Base-by-base conservation (phyloP, 805 yeast genomes). In the Candida broadrunensis region DNA sequence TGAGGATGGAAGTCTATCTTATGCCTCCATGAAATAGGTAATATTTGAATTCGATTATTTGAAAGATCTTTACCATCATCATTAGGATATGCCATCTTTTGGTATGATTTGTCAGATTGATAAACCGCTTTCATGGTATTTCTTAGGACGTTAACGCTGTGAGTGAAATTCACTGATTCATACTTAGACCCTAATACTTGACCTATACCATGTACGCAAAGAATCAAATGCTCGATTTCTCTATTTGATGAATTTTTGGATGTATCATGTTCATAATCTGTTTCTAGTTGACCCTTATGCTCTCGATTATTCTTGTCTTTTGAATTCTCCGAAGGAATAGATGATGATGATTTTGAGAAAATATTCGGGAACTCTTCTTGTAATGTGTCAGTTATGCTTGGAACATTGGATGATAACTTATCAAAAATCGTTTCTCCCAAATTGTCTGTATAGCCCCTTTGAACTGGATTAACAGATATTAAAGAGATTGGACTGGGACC, bases 161-260 rank as follows among this genome's bases (percentile, higher is more conserved):
- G 96, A 7, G 88, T 81, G 65, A 91, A 93, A 60, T 88, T 88
- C 19, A 91, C 83, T 38, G 84, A 81, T 50, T 89, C 90, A 54
- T 84, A 81, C 52, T 78, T 78, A 35, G 80, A 71, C 1, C 96
- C 95, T 38, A 93, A 66, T 14, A 82, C 78, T 61, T 91, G 99
- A 2, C 98, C 99, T 45, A 91, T 87, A 0, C 99, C 99, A 65
- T 91, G 99, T 21, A 91, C 78, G 55, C 97, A 88, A n/a, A 91
- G 67, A 1, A 90, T 78, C 46, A 91, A 65, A 54, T 82, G 88
- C 26, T 81, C 79, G 21, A 80, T 60, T 24, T 70, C 63, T 37
- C 73, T 38, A 21, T 59, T 45, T 2, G 66, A 45, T n/a, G 50
- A 43, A 2, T 41, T 35, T 11, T 46, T 31, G 12, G 55, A 46